Base-by-base conservation (phyloP, 441 rosid species). In the Arabidopsis lyrata region DNA sequence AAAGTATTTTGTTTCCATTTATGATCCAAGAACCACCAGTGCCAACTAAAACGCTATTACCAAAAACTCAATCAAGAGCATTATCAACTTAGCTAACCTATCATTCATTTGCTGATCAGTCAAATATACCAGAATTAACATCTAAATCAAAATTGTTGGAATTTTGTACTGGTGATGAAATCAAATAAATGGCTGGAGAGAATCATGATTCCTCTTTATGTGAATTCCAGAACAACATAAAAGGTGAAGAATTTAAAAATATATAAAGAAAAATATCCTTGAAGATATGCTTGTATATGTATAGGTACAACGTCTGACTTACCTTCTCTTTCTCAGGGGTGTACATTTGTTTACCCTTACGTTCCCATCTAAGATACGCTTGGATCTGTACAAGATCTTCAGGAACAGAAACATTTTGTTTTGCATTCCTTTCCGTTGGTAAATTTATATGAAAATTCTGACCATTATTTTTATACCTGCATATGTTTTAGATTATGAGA, bases 301-400 rank as follows among this genome's bases (percentile, higher is more conserved):
- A 63, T 29, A 44, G 31, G 71, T 9, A 69, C 54, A 49, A 68
- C 12, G 62, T 45, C 70, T 59, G 35, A 76, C 83, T 84, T 87
- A 83, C 98, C 98, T 90, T 93, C 87, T 95, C 97, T 83, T 93
- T 83, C 82, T 91, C 90, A 32, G 97, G 95, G 52, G 80, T 73
- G 82, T 91, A 95, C 79, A 72, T 86, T 81, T 87, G 97, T 87
- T 91, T 95, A 66, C 99, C 98, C 44, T 86, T 93, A 83, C 93
- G 88, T 86, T 95, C 99, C 99, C 99, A 95, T 81, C 98, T 87
- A 67, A 91, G 47, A 86, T 91, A 93, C 36, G 99, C 90, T 82
- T 95, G 99, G 74, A 88, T 59, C 81, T 91, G 98, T 68, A 95
- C 97, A 79, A 95, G 99, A 53, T 95, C 98, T 77, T 90, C 98